phyloP scores from a whole-genome alignment of 495 filamentous ascomycete species.

The Neurospora intermedia region DNA sequence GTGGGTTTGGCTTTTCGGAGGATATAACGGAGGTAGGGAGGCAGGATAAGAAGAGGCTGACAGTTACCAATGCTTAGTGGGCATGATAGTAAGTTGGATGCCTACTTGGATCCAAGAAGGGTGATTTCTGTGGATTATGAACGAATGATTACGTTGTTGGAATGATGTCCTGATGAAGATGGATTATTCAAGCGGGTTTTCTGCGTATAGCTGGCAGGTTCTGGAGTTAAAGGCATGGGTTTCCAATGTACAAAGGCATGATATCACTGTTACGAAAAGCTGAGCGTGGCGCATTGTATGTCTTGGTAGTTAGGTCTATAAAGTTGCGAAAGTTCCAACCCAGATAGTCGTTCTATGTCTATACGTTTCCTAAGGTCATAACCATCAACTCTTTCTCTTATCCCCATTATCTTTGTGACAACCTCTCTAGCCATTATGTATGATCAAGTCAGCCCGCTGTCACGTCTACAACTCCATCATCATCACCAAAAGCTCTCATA shows the following conservation, averaged over 20 bases:
- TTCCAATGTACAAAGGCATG: background rate
- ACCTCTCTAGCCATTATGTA: background rate
- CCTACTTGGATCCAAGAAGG: constrained; percentile 1
- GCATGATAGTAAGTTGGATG: background rate
- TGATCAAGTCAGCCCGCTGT: background rate
- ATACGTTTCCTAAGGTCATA: background rate
- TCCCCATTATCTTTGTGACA: background rate
- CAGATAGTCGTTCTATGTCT: background rate
- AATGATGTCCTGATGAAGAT: background rate
- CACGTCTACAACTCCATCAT: background rate
- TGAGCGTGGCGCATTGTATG: background rate
- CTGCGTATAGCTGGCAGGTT: background rate
- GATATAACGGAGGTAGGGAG: background rate
- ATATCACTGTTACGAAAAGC: background rate
- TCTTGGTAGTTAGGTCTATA: background rate
- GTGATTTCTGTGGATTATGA: background rate
- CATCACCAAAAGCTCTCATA: background rate
- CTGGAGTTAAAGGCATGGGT: background rate
- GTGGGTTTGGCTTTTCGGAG: constrained; percentile 5
- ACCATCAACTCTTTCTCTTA: background rate
- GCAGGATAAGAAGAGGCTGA: background rate
- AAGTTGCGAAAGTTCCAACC: background rate
- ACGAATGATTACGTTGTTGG: background rate
- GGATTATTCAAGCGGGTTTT: background rate
- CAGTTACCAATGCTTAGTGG: background rate